Conservation (phyloP, 2,329 filamentous ascomycete species). For the Massarina eburnea region DNA sequence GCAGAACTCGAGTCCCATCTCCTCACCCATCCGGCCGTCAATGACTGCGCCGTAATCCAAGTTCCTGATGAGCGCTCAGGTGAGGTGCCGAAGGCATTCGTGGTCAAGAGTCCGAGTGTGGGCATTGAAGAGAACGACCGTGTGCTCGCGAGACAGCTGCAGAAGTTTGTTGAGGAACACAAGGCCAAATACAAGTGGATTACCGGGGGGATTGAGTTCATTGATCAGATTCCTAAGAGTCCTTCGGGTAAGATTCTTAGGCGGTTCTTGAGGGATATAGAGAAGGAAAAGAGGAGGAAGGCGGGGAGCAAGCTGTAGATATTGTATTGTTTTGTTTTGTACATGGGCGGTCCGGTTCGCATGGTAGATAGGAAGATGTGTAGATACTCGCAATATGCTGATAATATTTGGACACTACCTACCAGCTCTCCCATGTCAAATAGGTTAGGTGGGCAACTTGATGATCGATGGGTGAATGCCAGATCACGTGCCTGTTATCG, state of each 20-base stretch:
- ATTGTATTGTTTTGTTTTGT: neutral
- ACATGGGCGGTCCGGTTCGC: too few relatives aligned
- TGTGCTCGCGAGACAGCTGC: conserved; percentile 53
- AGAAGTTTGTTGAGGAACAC: conserved; percentile 61
- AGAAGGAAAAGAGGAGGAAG: conserved; percentile 67
- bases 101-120: conserved; percentile 60
- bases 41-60: conserved; percentile 77
- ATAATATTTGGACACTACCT: too few relatives aligned
- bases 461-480: too few relatives aligned
- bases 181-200: conserved; percentile 66
- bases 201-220: conserved; percentile 58
- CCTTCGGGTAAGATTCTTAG: conserved; percentile 65
- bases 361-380: too few relatives aligned
- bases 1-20: conserved; percentile 82
- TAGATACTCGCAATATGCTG: too few relatives aligned
- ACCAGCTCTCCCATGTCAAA: too few relatives aligned
- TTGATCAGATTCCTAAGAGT: conserved; percentile 58
- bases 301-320: conserved; percentile 66
- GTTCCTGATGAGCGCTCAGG: conserved; percentile 65
- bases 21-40: conserved; percentile 72
- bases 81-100: conserved; percentile 65
- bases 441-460: too few relatives aligned
- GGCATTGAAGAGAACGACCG: conserved; percentile 56
- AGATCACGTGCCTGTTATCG: too few relatives aligned
- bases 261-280: conserved; percentile 69